A percentile compares a stretch with the other conserved stretches of the same genome.
Evolutionary conservation across 768 basidiomycete genomes (phyloP).

Genomic region (Suillus subaureus): DNA sequence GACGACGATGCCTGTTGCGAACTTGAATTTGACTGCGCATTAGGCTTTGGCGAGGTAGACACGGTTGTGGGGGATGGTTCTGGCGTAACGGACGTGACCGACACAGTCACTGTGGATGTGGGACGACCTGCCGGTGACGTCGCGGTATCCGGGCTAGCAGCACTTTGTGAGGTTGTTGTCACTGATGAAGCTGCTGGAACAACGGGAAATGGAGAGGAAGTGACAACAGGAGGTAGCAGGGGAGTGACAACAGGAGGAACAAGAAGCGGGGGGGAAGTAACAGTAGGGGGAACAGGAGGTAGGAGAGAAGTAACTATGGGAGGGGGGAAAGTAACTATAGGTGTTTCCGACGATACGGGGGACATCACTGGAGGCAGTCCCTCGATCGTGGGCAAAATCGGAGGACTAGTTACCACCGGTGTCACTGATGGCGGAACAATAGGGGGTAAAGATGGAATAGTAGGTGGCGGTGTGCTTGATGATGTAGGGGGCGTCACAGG

Average conservation of each 20-base stretch:
- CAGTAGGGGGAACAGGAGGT: background rate
- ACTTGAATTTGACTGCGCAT: background rate
- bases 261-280: background rate
- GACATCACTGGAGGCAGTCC: background rate
- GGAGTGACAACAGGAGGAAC: background rate
- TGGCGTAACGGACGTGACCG: background rate
- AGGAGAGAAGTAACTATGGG: background rate
- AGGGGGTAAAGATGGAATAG: background rate
- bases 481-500: background rate
- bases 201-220: background rate
- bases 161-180: background rate
- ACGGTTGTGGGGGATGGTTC: constrained; percentile 3
- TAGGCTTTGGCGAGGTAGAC: background rate
- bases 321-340: background rate
- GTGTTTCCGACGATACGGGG: background rate
- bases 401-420: background rate
- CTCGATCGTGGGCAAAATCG: background rate
- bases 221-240: background rate
- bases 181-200: background rate
- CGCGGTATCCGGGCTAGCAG: no score
- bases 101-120: background rate
- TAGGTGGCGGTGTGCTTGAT: background rate
- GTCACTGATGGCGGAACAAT: background rate
- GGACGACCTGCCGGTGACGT: no score
- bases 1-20: background rate